Evolutionary conservation across 2,329 filamentous ascomycete species (phyloP).

Genomic region (Diaporthe longicolla): DNA sequence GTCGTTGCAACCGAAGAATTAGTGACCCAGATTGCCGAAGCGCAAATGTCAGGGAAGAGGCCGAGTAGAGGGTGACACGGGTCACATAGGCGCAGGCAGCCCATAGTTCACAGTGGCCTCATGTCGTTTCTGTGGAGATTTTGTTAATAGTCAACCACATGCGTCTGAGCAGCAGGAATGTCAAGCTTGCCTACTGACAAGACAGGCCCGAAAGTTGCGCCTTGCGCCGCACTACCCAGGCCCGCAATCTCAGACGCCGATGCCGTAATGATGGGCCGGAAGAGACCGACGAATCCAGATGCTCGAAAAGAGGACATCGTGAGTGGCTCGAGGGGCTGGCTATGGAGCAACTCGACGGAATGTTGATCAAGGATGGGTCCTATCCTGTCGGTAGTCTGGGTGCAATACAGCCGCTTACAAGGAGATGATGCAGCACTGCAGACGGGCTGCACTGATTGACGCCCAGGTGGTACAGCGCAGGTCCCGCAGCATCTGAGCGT

Average conservation of each 20-base stretch:
- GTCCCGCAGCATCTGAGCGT: slow-evolving; percentile 39
- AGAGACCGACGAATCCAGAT: slow-evolving; percentile 27
- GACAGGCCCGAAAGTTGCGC: slow-evolving; percentile 33
- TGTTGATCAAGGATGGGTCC: slow-evolving; percentile 29
- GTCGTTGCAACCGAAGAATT: slow-evolving; percentile 45
- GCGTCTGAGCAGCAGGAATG: slow-evolving; percentile 31
- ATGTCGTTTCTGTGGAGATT: slow-evolving; percentile 40
- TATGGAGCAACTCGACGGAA: slow-evolving; percentile 25
- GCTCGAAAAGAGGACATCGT: slow-evolving; percentile 31
- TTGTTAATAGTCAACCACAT: slow-evolving; percentile 39
- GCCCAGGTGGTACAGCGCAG: slow-evolving; percentile 2
- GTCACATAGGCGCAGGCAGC: slow-evolving; percentile 39
- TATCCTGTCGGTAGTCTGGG: slow-evolving; percentile 18
- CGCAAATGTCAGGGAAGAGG: slow-evolving; percentile 43
- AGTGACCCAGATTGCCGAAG: slow-evolving; percentile 52
- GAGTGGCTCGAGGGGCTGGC: slow-evolving; percentile 21
- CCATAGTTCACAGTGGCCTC: slow-evolving; percentile 22
- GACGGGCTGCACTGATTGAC: slow-evolving; percentile 29
- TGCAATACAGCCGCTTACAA: slow-evolving; percentile 11
- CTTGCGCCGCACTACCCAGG: slow-evolving; percentile 20
- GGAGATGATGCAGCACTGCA: slow-evolving; percentile 5
- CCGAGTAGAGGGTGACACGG: slow-evolving; percentile 41
- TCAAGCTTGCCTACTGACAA: slow-evolving; percentile 40
- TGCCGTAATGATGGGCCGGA: slow-evolving; percentile 36
- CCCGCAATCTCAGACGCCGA: slow-evolving; percentile 38